Base-by-base conservation (phyloP, 2,329 filamentous ascomycete genomes). In the Fusarium pseudocircinatum region DNA sequence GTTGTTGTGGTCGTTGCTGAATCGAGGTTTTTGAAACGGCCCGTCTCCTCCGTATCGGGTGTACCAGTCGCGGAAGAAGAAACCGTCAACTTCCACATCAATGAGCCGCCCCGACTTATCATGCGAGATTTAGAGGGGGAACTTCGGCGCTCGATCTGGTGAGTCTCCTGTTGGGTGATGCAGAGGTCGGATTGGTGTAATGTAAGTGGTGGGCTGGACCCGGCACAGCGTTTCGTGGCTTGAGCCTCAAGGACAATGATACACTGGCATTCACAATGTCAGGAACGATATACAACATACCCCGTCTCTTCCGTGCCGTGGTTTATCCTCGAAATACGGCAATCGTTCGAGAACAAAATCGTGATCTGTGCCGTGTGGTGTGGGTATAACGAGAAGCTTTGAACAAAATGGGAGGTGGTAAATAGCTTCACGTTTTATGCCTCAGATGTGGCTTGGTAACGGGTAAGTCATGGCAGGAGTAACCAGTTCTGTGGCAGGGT, bases 21-120 rank as follows among this genome's bases (percentile, higher is more conserved):
- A 56, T 69, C 34, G 50, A 60, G 46, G 37, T 18, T 46, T 54
- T 73, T 52, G 49, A 73, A 73, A 74, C 70, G 71, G 71, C 47
- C 71, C 70, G 70, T 73, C 67, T 73, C 50, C 28, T 57, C 67
- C 58, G 60, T 69, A 39, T 61, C 54, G 30, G 47, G 47, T 36
- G 50, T 52, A 58, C 42, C 66, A 47, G 70, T 50, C 42, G 34
- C 34, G 50, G 68, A 49, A 61, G 46, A 47, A 64, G 43, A 67
- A 54, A 56, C 49, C 42, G 67, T 43, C 32, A 49, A 66, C 46
- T 54, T 72, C 56, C 26, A 52, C 49, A 13, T 62, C 46, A 52
- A 59, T 58, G 43, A 63, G 22, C 52, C 16, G 34, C 37, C 53
- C 40, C 67, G 46, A 43, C 24, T 26, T 64, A 53, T 65, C 69